Evolutionary conservation across 2,329 filamentous ascomycete genomes (phyloP), one percentile per base, ranked within the genome.

Genomic region (Phoma sp.): DNA sequence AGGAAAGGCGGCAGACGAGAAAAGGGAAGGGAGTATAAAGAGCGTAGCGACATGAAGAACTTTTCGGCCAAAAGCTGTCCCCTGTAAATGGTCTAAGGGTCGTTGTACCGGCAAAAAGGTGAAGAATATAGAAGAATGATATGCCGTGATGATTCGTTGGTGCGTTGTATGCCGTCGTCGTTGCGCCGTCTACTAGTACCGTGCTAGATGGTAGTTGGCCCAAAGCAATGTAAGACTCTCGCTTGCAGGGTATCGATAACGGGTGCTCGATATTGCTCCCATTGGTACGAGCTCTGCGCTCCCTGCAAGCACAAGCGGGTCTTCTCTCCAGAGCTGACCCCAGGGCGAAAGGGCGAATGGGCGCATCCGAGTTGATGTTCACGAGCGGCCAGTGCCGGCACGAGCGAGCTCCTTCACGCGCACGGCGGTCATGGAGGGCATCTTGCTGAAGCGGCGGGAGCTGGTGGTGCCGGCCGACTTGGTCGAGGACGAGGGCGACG

Each of bases 361-460:
- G 50, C 46, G 38, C 52, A 24, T 50, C 42, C 13, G 24, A 41
- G 29, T 38, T 50, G 46, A 36, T 37, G 14, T 38, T 53, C 65
- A 71, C 45, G 66, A 60, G 23, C 68, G 65, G 37, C 65, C 64
- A 30, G 66, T 68, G 40, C 64, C 64, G 22, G 56, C 64, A 18
- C 68, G 64, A 3, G 64, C 62, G 6, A 75, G 55, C 53, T 74
- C 71, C 55, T 59, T 68, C 52, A 75, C 69, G 41, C 68, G 53
- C 33, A 72, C 62, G 6, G 62, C 60, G 10, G 72, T 71, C 54
- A 67, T 66, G 5, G 62, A 60, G 14, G 72, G 72, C 54, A 67
- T 67, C 55, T 73, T 73, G 65, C 70, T 73, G 57, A 72, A 65
- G 30, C 72, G 71, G 29, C 68, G 62, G 52, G 60, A 67, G 59